Conservation (phyloP, 768 basidiomycete genomes). For the Xerocomus brunneocitrinus region DNA sequence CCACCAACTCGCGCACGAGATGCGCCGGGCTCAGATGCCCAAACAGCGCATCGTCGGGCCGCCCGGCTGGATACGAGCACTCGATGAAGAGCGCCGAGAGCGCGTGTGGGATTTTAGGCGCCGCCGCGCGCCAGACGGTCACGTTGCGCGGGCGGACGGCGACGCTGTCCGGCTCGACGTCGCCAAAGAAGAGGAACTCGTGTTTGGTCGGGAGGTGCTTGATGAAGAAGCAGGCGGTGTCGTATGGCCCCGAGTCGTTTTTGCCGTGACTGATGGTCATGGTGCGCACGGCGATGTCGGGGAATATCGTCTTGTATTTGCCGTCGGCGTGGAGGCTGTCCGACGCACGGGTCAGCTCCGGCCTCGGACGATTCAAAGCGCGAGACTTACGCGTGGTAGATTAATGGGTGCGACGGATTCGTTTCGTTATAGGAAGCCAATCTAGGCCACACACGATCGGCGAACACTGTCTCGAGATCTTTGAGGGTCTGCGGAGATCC, state of each 20-base stretch:
- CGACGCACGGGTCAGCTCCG: neutral
- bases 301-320: slow-evolving; percentile 48
- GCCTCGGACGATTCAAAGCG: neutral
- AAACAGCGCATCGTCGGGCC: slow-evolving; percentile 63
- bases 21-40: slow-evolving; percentile 87
- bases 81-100: slow-evolving; percentile 89
- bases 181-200: slow-evolving; percentile 92
- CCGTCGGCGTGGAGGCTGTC: slow-evolving; percentile 45
- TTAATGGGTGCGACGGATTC: slow-evolving; percentile 53
- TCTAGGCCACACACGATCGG: slow-evolving; percentile 80
- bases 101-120: slow-evolving; percentile 62
- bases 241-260: slow-evolving; percentile 53
- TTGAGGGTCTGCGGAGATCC: slow-evolving; percentile 58
- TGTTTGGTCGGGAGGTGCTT: slow-evolving; percentile 53
- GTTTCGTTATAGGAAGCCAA: slow-evolving; percentile 71
- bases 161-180: slow-evolving; percentile 83
- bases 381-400: slow-evolving; percentile 58
- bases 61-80: slow-evolving; percentile 80
- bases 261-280: slow-evolving; percentile 75
- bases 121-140: slow-evolving; percentile 78
- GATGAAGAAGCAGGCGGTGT: slow-evolving; percentile 83
- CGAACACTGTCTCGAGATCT: slow-evolving; percentile 68
- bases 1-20: slow-evolving; percentile 67
- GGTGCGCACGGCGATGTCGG: slow-evolving; percentile 56
- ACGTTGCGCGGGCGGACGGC: slow-evolving; percentile 56